Percentiles rank a stretch among this genome's conserved stretches.
phyloP scores from a whole-genome alignment of 225 moss, liverwort and hornwort species.

The Marchantia polymorpha region DNA sequence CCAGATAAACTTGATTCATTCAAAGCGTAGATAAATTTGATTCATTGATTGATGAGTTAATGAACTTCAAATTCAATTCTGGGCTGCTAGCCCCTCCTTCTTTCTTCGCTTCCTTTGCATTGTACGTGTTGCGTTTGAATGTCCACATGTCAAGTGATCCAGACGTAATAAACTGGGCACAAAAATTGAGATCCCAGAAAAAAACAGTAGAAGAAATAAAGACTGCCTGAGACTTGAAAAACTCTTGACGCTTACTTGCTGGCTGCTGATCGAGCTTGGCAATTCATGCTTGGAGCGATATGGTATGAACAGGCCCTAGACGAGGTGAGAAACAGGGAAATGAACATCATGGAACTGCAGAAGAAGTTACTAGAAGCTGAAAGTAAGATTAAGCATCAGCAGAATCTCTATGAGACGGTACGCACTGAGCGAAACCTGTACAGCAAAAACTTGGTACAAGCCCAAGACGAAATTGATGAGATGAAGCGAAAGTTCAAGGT shows the following conservation, averaged over 20 bases:
- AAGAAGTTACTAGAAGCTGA: conserved; percentile 52
- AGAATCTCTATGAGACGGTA: conserved; percentile 60
- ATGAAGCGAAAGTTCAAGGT: conserved; percentile 74
- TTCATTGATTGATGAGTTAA: too few species aligned
- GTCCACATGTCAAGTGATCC: not conserved
- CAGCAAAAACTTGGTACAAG: conserved; percentile 56
- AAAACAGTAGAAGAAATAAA: not conserved
- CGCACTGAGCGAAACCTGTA: conserved; percentile 61
- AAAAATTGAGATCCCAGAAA: too few species aligned
- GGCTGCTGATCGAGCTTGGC: not conserved
- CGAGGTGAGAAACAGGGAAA: conserved; percentile 53
- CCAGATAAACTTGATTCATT: too few species aligned
- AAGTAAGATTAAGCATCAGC: conserved; percentile 61
- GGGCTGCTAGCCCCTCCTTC: not conserved
- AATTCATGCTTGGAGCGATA: not conserved
- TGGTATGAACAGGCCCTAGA: conserved; percentile 45
- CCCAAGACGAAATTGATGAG: conserved; percentile 70
- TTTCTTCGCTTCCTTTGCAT: not conserved
- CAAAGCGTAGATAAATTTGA: too few species aligned
- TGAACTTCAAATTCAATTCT: too few species aligned
- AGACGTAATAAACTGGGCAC: not conserved
- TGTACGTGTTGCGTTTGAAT: not conserved
- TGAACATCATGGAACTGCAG: conserved; percentile 56
- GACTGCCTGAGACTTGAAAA: not conserved
- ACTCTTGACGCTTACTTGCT: not conserved